Conservation (phyloP, 306 rosid species). For the Sophora flavescens region DNA sequence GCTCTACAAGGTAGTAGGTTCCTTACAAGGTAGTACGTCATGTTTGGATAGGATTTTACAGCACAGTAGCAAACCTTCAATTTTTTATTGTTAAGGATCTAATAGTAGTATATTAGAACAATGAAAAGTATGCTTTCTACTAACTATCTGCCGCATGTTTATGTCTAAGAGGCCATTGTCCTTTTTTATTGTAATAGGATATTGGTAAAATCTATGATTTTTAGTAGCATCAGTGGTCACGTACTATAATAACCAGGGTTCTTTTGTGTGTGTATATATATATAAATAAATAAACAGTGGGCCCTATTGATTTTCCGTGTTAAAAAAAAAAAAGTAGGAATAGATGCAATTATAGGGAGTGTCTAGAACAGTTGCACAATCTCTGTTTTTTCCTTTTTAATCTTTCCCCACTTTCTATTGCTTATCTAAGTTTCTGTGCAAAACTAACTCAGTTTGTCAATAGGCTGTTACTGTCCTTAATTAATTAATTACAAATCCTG, state of each 20-base stretch:
- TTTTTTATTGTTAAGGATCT: not conserved
- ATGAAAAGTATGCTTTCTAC: constrained; percentile 23
- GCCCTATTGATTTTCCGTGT: constrained; percentile 4
- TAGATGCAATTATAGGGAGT: not conserved
- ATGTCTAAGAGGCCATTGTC: not conserved
- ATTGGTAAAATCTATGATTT: constrained; percentile 14
- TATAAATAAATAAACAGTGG: constrained; percentile 13
- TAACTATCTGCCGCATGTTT: not conserved
- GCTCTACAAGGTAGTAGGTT: constrained; percentile 7
- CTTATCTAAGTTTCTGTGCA: not conserved
- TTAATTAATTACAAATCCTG: not conserved
- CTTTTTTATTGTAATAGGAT: constrained; percentile 20
- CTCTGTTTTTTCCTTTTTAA: not conserved
- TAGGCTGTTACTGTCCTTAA: not conserved
- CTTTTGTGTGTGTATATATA: not conserved
- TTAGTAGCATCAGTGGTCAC: constrained; percentile 18
- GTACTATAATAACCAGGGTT: constrained; percentile 13
- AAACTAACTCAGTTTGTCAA: not conserved
- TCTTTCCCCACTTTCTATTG: not conserved
- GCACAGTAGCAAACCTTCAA: not conserved
- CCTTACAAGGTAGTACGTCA: not conserved
- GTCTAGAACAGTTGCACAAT: constrained; percentile 31
- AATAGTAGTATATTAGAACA: not conserved
- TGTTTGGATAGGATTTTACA: not conserved
- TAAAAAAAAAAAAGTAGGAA: constrained; percentile 14